Evolutionary conservation across 2,329 filamentous ascomycete genomes (phyloP).

Genomic region (Pseudocercospora fuligena): DNA sequence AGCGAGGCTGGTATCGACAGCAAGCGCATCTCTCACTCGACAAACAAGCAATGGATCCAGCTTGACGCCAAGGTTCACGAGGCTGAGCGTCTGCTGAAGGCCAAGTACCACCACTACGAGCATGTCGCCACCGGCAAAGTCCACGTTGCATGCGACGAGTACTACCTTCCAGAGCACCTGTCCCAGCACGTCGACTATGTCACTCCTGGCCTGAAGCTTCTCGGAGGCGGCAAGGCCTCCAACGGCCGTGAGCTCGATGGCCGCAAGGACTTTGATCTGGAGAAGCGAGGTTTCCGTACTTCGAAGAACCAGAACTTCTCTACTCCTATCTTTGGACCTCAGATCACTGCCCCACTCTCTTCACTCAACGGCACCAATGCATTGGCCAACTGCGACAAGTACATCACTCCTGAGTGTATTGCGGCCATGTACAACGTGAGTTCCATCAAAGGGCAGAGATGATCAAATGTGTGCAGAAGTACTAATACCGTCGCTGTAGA

Average conservation of each 20-base stretch:
- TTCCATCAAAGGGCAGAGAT: background rate
- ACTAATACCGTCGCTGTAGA: constrained; percentile 19
- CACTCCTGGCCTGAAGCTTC: constrained; percentile 59
- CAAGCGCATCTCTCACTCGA: constrained; percentile 42
- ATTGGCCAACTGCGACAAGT: constrained; percentile 25
- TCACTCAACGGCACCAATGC: constrained; percentile 20
- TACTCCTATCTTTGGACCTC: constrained; percentile 9
- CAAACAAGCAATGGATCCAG: constrained; percentile 48
- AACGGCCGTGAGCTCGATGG: constrained; percentile 17
- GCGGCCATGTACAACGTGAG: constrained; percentile 47
- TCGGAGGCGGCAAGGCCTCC: constrained; percentile 27
- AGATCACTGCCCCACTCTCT: constrained; percentile 11
- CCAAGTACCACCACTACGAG: constrained; percentile 65
- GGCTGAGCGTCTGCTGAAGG: constrained; percentile 46
- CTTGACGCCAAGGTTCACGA: constrained; percentile 49
- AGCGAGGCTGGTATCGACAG: constrained; percentile 39
- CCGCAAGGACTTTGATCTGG: constrained; percentile 15
- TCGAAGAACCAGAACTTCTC: constrained; percentile 26
- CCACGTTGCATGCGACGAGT: constrained; percentile 47
- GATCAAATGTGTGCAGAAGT: background rate
- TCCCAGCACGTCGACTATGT: constrained; percentile 61
- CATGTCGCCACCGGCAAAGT: constrained; percentile 56
- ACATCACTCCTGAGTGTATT: constrained; percentile 50
- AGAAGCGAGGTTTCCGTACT: constrained; percentile 30
- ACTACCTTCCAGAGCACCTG: constrained; percentile 56